phyloP scores from a whole-genome alignment of 225 moss, liverwort and hornwort species.

The Pleurozium schreberi region DNA sequence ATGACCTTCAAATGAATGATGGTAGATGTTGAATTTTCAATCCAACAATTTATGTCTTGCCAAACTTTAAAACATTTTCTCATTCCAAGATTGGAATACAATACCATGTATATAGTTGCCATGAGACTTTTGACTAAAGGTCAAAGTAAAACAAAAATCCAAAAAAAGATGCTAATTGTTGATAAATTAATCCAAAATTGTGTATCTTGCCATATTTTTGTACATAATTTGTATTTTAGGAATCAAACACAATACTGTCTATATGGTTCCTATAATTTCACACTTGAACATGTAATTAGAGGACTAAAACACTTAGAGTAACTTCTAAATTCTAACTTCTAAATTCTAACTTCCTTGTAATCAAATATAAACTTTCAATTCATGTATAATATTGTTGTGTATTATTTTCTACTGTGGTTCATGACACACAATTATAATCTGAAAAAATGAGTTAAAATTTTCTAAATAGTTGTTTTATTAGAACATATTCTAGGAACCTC shows the following conservation, averaged over 20 bases:
- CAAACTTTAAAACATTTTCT: neutral
- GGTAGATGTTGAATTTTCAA: neutral
- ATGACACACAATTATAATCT: neutral
- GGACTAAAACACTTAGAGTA: neutral
- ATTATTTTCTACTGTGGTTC: neutral
- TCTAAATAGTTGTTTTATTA: neutral
- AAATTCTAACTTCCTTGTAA: neutral
- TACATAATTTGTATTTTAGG: neutral
- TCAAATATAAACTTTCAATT: neutral
- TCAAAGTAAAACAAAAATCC: neutral
- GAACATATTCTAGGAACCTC: neutral
- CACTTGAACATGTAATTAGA: neutral
- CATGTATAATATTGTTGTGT: neutral
- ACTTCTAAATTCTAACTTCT: neutral
- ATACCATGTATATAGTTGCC: neutral
- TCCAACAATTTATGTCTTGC: neutral
- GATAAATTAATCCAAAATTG: neutral
- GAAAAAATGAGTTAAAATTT: too few species aligned
- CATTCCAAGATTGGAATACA: neutral
- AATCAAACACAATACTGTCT: neutral
- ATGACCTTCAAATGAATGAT: neutral
- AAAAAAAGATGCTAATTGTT: neutral
- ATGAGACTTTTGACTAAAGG: neutral
- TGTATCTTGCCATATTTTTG: neutral
- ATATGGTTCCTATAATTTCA: neutral